These are phyloP conservation scores for Eimeria maxima DNA, from an alignment of 169 alveolate genomes.

Conservation along the genomic window DNA sequence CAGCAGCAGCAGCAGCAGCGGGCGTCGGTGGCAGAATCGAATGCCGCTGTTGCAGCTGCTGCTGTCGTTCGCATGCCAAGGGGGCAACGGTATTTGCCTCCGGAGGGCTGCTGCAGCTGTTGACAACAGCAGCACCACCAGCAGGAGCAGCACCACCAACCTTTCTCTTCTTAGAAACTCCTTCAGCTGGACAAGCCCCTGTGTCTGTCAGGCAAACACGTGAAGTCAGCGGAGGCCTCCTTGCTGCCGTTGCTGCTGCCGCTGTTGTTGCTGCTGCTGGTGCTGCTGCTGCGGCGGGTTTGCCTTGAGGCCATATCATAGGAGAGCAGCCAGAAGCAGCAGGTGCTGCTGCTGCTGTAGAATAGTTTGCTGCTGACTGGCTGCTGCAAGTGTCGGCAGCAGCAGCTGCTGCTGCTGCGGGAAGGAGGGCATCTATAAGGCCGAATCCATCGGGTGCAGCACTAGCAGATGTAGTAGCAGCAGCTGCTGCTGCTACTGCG, in stretches of 20 bases:
- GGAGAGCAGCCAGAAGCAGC: constrained; percentile 6
- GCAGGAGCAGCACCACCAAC: constrained; percentile 5
- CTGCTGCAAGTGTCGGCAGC: constrained; percentile 34
- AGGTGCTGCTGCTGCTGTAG: constrained; percentile 14
- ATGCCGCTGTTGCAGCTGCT: constrained; percentile 6
- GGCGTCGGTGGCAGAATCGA: background rate
- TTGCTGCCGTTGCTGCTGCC: background rate
- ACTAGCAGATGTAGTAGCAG: background rate
- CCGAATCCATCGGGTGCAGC: constrained; percentile 14
- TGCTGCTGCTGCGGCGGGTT: constrained; percentile 17
- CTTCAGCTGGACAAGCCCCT: background rate
- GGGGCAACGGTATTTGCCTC: background rate
- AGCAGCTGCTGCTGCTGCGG: constrained; percentile 18
- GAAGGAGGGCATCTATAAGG: background rate
- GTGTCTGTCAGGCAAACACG: background rate
- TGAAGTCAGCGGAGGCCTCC: background rate
- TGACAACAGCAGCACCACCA: constrained; percentile 6
- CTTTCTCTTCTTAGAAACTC: background rate
- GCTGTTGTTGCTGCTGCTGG: constrained; percentile 20
- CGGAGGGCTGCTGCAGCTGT: background rate
- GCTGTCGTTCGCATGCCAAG: background rate
- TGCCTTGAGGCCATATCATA: constrained; percentile 23
- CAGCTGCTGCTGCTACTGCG: background rate
- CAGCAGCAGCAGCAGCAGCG: background rate
- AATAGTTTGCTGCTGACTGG: background rate